These are phyloP conservation scores for Rachicladosporium sp. DNA, from an alignment of 2,329 filamentous ascomycete species.

Conservation along the genomic window DNA sequence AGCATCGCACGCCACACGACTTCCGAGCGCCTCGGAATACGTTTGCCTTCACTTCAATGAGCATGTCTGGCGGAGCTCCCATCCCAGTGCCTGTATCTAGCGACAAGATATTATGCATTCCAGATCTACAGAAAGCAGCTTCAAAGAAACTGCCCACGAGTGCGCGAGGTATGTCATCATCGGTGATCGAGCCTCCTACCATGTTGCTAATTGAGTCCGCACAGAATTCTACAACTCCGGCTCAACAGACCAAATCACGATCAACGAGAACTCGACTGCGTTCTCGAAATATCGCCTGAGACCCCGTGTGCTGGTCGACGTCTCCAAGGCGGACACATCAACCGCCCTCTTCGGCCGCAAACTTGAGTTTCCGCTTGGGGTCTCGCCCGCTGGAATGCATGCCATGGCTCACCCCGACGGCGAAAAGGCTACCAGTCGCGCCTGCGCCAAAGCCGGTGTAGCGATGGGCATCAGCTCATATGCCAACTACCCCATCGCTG, in stretches of 20 bases:
- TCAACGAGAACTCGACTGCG: slow-evolving; percentile 41
- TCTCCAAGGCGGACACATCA: slow-evolving; percentile 25
- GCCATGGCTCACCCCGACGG: slow-evolving; percentile 39
- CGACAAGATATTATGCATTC: slow-evolving; percentile 13
- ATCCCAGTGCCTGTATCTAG: slow-evolving; percentile 5
- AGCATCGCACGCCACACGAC: no score
- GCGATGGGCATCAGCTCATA: slow-evolving; percentile 39
- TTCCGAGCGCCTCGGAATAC: no score
- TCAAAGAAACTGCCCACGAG: slow-evolving; percentile 9
- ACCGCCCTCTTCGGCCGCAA: slow-evolving; percentile 33
- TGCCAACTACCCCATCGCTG: slow-evolving; percentile 33
- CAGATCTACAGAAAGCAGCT: slow-evolving; percentile 12
- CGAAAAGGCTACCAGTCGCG: slow-evolving; percentile 37
- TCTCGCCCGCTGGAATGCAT: slow-evolving; percentile 41
- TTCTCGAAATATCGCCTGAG: slow-evolving; percentile 33
- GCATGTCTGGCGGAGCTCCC: slow-evolving; percentile 7
- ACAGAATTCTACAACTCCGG: slow-evolving; percentile 47
- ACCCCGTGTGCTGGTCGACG: slow-evolving; percentile 25
- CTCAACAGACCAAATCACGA: slow-evolving; percentile 41
- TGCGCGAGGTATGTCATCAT: slow-evolving; percentile 6
- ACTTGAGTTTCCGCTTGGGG: slow-evolving; percentile 37
- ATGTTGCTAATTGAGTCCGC: neutral
- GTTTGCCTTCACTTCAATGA: no score
- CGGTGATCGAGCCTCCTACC: neutral
- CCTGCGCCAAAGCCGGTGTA: slow-evolving; percentile 31